Evolutionary conservation across 805 yeast species (phyloP).

Genomic region (Cephaloascus fragrans): DNA sequence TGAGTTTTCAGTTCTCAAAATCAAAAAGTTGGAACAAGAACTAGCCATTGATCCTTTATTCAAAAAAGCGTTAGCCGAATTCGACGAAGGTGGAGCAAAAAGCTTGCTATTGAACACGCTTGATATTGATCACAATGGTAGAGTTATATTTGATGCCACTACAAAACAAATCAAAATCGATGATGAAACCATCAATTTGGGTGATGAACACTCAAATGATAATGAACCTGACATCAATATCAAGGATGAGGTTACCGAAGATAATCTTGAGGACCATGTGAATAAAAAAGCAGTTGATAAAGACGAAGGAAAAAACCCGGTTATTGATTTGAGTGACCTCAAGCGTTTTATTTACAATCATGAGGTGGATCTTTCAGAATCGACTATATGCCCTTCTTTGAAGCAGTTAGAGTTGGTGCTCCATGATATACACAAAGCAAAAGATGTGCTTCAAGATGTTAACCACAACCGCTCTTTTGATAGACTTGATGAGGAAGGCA

Average conservation of each 20-base stretch:
- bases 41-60: conserved; percentile 64
- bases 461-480: conserved; percentile 19
- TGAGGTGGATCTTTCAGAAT: conserved; percentile 11
- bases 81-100: conserved; percentile 79
- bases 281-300: too few relatives aligned
- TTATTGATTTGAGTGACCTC: not conserved
- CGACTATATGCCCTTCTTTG: conserved; percentile 63
- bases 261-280: too few relatives aligned
- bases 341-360: not conserved
- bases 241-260: conserved; percentile 12
- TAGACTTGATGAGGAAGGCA: conserved; percentile 3
- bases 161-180: not conserved
- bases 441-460: conserved; percentile 29
- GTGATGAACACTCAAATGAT: conserved; percentile 6
- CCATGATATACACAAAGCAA: conserved; percentile 44
- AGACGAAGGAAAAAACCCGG: too few relatives aligned
- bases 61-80: conserved; percentile 65
- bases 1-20: conserved; percentile 36
- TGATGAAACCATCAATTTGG: too few relatives aligned
- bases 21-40: conserved; percentile 55
- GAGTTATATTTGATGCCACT: conserved; percentile 61
- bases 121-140: conserved; percentile 37
- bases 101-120: conserved; percentile 56
- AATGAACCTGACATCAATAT: conserved; percentile 18
- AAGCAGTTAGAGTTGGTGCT: conserved; percentile 48